Percentiles rank a stretch among this genome's conserved stretches.
These are phyloP conservation scores for Glebionis coronaria DNA, from an alignment of 129 eudicot species.

Conservation along the genomic window DNA sequence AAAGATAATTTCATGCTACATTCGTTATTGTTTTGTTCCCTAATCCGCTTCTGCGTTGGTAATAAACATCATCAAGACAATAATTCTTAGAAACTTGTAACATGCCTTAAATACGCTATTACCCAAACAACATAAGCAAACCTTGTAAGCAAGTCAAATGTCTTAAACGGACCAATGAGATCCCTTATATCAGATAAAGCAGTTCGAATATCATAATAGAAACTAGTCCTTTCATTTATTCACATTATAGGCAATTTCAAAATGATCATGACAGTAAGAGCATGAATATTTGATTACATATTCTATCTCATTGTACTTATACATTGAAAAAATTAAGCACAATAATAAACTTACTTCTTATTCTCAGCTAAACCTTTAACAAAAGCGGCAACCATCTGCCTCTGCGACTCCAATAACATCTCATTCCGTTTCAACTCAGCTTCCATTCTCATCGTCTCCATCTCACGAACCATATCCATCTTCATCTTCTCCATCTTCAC, in stretches of 20 bases:
- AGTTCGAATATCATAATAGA: not conserved
- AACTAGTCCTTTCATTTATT: conserved; percentile 3
- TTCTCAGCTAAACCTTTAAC: conserved; percentile 58
- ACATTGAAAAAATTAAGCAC: conserved; percentile 2
- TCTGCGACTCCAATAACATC: conserved; percentile 68
- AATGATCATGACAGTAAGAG: conserved; percentile 1
- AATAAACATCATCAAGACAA: conserved; percentile 9
- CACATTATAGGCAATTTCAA: conserved; percentile 4
- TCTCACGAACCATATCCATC: conserved; percentile 90
- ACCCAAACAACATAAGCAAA: not conserved
- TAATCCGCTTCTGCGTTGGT: not conserved
- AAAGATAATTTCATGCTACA: not conserved
- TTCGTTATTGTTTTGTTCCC: not conserved
- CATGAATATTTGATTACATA: conserved; percentile 13
- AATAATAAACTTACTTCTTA: conserved; percentile 27
- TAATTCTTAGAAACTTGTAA: not conserved
- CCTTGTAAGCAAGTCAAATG: not conserved
- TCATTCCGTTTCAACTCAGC: conserved; percentile 81
- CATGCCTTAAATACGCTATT: not conserved
- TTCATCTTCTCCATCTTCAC: conserved; percentile 89
- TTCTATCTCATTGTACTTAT: conserved; percentile 4
- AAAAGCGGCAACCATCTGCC: conserved; percentile 73
- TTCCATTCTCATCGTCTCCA: conserved; percentile 73
- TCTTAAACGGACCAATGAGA: no score
- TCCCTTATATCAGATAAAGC: no score